A percentile compares a stretch with the other conserved stretches of the same genome.
phyloP scores from a whole-genome alignment of 2,329 filamentous ascomycete species.

The Nigrospora oryzae region DNA sequence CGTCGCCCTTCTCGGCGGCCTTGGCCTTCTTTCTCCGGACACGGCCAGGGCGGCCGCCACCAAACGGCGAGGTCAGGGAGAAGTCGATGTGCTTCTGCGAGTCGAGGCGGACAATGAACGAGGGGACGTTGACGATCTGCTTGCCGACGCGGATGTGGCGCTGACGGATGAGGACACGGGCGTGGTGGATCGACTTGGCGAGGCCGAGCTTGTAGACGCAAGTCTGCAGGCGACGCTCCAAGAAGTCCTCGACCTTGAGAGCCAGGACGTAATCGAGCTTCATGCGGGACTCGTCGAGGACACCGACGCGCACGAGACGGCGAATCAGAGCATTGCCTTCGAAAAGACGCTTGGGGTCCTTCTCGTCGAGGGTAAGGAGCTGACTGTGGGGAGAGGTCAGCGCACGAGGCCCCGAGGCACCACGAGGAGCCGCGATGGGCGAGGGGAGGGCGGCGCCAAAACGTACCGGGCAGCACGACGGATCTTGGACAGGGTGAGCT shows the following conservation, averaged over 20 bases:
- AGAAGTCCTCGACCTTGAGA: constrained; percentile 98
- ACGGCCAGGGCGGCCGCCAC: constrained; percentile 93
- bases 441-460: not conserved
- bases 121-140: constrained; percentile 99
- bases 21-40: constrained; percentile 99
- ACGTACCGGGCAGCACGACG: constrained; percentile 99
- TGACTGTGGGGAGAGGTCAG: constrained; percentile 57
- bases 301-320: constrained; percentile 98
- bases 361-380: constrained; percentile 99
- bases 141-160: constrained; percentile 99
- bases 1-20: constrained; percentile 80
- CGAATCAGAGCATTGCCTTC: constrained; percentile 99
- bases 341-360: constrained; percentile 99
- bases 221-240: constrained; percentile 99
- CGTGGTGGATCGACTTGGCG: constrained; percentile 99
- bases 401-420: not conserved
- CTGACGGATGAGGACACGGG: constrained; percentile 98
- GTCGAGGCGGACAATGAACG: constrained; percentile 98
- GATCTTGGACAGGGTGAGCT: constrained; percentile 99
- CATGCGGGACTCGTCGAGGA: constrained; percentile 99
- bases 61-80: constrained; percentile 92
- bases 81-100: constrained; percentile 99
- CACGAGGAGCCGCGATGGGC: too few relatives aligned
- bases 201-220: constrained; percentile 99
- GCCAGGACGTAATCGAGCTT: constrained; percentile 99